Base-by-base conservation (phyloP, 306 rosid genomes). In the Fragaria iinumae region DNA sequence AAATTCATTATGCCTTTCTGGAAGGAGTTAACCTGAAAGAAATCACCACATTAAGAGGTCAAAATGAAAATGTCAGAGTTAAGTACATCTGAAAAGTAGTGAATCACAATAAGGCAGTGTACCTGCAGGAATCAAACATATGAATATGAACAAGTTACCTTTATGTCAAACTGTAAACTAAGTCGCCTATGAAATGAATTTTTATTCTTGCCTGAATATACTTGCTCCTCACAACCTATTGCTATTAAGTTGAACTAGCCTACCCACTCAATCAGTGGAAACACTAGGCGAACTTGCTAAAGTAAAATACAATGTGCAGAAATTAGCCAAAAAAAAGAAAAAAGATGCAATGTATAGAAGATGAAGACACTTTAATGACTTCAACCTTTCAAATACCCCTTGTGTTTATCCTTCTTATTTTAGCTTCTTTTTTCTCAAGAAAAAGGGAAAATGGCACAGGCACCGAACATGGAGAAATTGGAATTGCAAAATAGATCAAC, bases 1-100 rank as follows among this genome's bases (percentile, higher is more conserved):
- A 90, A 79, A 79, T 88, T 93, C 89, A 93, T 89, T 67, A 53
- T 79, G 73, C n/a, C 44, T 59, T 52, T 41, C 47, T 27, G 25
- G 27, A 65, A 6, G 74, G 49, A 48, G 10, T 29, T 21, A 63
- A 44, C 84, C 87, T 79, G 75, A 80, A 69, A 75, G 39, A 74
- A 57, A 53, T 76, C 49, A 62, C 32, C 29, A 32, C 4, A 32
- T 18, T 14, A 14, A 64, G 69, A 0, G 44, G 21, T 34, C 45
- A n/a, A n/a, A n/a, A n/a, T n/a, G n/a, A 64, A 34, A 17, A 64
- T 1, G 67, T 62, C 67, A 29, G 1, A 14, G 53, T 14, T 3
- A 12, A 23, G 9, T 29, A 60, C 38, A 25, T 25, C 67, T 11
- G 67, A 60, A 34, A 14, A 60, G 20, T 60, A 23, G 38, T 45